A percentile compares a stretch with the other conserved stretches of the same genome.
phyloP scores from a whole-genome alignment of 352 stramenopile species.

The Phytophthora kernoviae region DNA sequence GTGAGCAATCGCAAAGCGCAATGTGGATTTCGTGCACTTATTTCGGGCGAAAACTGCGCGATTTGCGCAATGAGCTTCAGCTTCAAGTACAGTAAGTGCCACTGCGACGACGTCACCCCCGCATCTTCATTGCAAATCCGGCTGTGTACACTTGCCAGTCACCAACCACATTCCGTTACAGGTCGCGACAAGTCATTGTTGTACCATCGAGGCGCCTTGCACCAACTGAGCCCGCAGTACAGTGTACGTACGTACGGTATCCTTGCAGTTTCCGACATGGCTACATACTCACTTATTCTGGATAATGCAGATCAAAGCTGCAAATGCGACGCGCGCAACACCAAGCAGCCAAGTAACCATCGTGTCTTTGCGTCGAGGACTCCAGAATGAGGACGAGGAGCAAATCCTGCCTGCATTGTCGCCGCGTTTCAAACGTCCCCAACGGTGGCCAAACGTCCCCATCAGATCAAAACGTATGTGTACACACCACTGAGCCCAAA shows the following conservation, averaged over 20 bases:
- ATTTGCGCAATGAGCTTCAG: constrained; percentile 27
- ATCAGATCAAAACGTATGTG: constrained; percentile 10
- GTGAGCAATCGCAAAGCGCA: neutral
- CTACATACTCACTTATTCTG: constrained; percentile 13
- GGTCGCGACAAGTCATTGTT: too few relatives aligned
- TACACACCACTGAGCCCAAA: too few relatives aligned
- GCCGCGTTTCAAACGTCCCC: constrained; percentile 12
- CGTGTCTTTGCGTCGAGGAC: constrained; percentile 23
- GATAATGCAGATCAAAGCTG: neutral
- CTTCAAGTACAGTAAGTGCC: constrained; percentile 20
- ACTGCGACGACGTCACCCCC: constrained; percentile 19
- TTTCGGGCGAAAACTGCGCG: neutral
- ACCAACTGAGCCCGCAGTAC: too few relatives aligned
- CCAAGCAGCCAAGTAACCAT: constrained; percentile 11
- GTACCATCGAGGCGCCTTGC: too few relatives aligned
- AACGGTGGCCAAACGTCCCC: constrained; percentile 7
- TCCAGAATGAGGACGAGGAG: neutral
- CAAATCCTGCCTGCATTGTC: constrained; percentile 17
- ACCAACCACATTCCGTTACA: too few relatives aligned
- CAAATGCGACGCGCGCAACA: neutral
- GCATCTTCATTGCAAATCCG: neutral
- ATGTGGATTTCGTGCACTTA: constrained; percentile 12
- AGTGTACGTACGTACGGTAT: too few relatives aligned
- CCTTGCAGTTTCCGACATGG: too few relatives aligned
- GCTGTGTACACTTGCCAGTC: too few relatives aligned